Percentiles rank a stretch among this genome's conserved stretches.
Conservation (phyloP, 75 land plant genomes). For the Gnetum montanum region DNA sequence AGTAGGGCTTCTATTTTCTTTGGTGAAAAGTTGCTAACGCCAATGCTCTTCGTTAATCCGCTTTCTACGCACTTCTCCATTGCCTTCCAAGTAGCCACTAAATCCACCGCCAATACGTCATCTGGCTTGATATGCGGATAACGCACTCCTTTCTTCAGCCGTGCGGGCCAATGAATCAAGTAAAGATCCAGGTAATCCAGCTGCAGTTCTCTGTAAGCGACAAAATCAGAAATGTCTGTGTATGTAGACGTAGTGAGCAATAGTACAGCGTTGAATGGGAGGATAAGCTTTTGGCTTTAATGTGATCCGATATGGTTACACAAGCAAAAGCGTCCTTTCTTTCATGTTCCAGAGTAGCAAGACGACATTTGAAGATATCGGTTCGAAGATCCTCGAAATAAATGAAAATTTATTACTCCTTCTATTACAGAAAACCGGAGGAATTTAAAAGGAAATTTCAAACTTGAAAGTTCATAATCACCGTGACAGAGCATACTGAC, state of each 20-base stretch:
- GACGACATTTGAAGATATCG: neutral
- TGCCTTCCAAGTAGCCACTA: constrained; percentile 40
- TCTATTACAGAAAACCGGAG: no score
- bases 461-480: no score
- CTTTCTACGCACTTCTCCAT: constrained; percentile 41
- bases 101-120: constrained; percentile 31
- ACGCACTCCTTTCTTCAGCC: constrained; percentile 13
- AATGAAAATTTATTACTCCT: no score
- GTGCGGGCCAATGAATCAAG: constrained; percentile 71
- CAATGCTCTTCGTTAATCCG: constrained; percentile 47
- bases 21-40: constrained; percentile 61
- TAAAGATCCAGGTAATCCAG: constrained; percentile 74
- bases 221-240: neutral
- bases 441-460: no score
- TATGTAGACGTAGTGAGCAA: neutral
- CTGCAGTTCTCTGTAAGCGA: constrained; percentile 34
- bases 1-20: constrained; percentile 45
- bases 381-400: neutral
- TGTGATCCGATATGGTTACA: neutral
- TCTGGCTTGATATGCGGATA: neutral
- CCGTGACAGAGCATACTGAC: no score
- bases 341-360: neutral
- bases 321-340: neutral
- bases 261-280: neutral
- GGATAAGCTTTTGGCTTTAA: neutral